Conservation (phyloP, 2,329 filamentous ascomycete genomes). For the Colletotrichum godetiae region DNA sequence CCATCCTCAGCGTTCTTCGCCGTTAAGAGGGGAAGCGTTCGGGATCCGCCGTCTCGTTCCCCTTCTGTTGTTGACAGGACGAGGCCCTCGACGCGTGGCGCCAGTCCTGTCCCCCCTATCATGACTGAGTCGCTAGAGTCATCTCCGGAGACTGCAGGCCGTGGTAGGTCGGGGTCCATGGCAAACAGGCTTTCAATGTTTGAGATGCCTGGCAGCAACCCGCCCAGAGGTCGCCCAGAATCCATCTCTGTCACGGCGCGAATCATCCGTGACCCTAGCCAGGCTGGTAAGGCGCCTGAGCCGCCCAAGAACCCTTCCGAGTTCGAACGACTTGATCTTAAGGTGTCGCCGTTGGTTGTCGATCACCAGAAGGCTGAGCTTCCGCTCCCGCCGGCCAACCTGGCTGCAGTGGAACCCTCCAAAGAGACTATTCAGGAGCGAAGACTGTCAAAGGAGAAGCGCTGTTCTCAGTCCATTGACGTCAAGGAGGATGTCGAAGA, state of each 20-base stretch:
- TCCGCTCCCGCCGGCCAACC: constrained; percentile 41
- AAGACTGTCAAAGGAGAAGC: constrained; percentile 55
- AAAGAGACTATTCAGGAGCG: constrained; percentile 62
- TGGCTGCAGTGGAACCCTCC: constrained; percentile 41
- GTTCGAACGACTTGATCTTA: constrained; percentile 61
- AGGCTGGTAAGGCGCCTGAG: constrained; percentile 55
- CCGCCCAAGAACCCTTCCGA: constrained; percentile 55
- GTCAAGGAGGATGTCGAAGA: constrained; percentile 47
- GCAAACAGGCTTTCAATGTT: constrained; percentile 68
- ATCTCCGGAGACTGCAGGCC: constrained; percentile 56
- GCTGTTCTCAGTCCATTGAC: constrained; percentile 50
- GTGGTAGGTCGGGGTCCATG: constrained; percentile 65
- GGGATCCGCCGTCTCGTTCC: constrained; percentile 55
- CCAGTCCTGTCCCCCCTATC: constrained; percentile 48
- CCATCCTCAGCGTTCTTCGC: constrained; percentile 69
- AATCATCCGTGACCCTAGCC: constrained; percentile 76
- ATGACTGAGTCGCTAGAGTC: constrained; percentile 56
- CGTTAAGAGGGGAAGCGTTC: constrained; percentile 57
- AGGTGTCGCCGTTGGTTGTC: constrained; percentile 69
- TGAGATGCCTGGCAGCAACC: constrained; percentile 51
- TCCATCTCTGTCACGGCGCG: constrained; percentile 90
- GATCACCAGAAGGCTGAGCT: constrained; percentile 62
- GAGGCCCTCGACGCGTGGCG: constrained; percentile 48
- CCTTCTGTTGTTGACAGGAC: constrained; percentile 59
- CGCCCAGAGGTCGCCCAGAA: constrained; percentile 67